These are phyloP conservation scores for Arthrobotrys pseudoclavata DNA, from an alignment of 2,329 filamentous ascomycete genomes.

Conservation along the genomic window DNA sequence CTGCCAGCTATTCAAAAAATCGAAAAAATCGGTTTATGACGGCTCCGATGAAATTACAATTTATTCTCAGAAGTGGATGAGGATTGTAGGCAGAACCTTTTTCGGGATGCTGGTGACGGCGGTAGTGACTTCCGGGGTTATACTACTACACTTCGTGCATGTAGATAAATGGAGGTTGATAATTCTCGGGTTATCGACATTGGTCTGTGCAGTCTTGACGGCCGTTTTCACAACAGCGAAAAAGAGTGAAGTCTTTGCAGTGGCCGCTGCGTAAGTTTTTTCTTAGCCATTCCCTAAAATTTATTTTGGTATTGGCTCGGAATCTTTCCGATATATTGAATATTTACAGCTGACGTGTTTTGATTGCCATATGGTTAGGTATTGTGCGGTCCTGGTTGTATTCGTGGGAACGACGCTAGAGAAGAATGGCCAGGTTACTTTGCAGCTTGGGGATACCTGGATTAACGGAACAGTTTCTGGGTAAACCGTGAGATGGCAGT, in stretches of 20 bases:
- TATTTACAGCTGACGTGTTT: no score
- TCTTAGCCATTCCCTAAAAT: neutral
- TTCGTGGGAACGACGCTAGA: slow-evolving; percentile 48
- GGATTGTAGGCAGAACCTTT: slow-evolving; percentile 4
- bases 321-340: neutral
- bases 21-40: slow-evolving; percentile 16
- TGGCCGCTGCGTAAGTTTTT: slow-evolving; percentile 45
- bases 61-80: slow-evolving; percentile 30
- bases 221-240: slow-evolving; percentile 45
- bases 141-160: slow-evolving; percentile 23
- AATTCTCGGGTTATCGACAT: slow-evolving; percentile 15
- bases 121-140: slow-evolving; percentile 22
- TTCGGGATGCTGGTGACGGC: slow-evolving; percentile 22
- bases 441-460: slow-evolving; percentile 23
- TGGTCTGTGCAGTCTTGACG: slow-evolving; percentile 33
- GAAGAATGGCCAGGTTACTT: slow-evolving; percentile 12
- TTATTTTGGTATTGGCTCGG: neutral
- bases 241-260: slow-evolving; percentile 47
- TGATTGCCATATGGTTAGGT: slow-evolving; percentile 16
- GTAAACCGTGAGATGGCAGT: neutral
- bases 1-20: slow-evolving; percentile 25
- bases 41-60: slow-evolving; percentile 13
- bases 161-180: slow-evolving; percentile 22
- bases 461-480: slow-evolving; percentile 43
- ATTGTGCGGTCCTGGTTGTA: slow-evolving; percentile 52